These are phyloP conservation scores for Trichomonas vaginalis DNA, from an alignment of 208 protist genomes.

Conservation along the genomic window DNA sequence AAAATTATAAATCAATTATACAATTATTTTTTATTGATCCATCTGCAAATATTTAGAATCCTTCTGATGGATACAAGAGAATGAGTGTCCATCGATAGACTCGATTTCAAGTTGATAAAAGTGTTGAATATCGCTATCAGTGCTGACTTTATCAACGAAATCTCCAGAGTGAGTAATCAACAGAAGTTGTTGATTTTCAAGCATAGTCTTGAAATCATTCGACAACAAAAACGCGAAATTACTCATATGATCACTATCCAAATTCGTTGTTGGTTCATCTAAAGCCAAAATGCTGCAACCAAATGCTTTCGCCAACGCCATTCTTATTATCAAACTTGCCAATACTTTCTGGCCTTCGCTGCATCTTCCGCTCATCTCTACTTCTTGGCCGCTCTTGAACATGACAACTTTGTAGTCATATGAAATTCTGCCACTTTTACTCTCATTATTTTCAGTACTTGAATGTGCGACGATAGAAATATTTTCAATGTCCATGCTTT, in stretches of 20 bases:
- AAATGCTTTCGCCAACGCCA: conserved; percentile 94
- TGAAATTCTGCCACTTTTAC: background rate
- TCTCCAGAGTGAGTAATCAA: background rate
- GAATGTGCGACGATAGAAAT: background rate
- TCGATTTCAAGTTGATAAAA: no score
- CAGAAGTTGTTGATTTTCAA: background rate
- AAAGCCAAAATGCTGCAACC: conserved; percentile 96
- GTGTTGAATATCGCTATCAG: no score
- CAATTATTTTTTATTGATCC: no score
- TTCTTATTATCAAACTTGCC: conserved; percentile 91
- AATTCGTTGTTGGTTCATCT: conserved; percentile 97
- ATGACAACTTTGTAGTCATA: conserved; percentile 52
- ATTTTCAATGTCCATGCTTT: background rate
- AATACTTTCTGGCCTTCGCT: conserved; percentile 60
- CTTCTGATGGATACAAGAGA: no score
- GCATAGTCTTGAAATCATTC: conserved; percentile 30
- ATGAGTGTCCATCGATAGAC: no score
- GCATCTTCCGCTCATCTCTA: conserved; percentile 97
- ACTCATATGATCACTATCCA: conserved; percentile 72
- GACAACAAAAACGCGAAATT: conserved; percentile 52
- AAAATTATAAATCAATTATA: no score
- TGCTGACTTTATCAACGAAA: background rate
- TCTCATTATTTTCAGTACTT: no score
- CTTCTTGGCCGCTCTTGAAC: conserved; percentile 53
- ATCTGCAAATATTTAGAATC: no score